phyloP scores from a whole-genome alignment of 2,329 filamentous ascomycete species.

The Trichoderma oligosporum region DNA sequence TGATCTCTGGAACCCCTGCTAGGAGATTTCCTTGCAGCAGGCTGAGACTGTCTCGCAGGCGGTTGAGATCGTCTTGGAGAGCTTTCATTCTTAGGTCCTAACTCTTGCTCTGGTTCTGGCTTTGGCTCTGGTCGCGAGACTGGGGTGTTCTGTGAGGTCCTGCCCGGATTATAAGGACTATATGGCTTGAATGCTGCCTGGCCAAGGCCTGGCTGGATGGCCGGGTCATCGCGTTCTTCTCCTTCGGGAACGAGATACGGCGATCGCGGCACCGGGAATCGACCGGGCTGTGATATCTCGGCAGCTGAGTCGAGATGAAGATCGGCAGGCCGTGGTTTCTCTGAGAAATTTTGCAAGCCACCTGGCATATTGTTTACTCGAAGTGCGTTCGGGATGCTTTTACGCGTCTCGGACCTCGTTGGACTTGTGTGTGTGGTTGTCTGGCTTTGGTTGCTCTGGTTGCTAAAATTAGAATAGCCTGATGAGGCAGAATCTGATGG shows the following conservation, averaged over 20 bases:
- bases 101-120: background rate
- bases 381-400: slow-evolving; percentile 41
- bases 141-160: slow-evolving; percentile 1
- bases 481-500: slow-evolving; percentile 63
- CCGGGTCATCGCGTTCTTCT: slow-evolving; percentile 24
- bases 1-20: slow-evolving; percentile 37
- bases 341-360: slow-evolving; percentile 53
- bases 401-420: slow-evolving; percentile 32
- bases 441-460: slow-evolving; percentile 53
- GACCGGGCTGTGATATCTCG: slow-evolving; percentile 26
- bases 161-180: slow-evolving; percentile 16
- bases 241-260: slow-evolving; percentile 28
- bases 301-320: slow-evolving; percentile 34
- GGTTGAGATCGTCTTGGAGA: slow-evolving; percentile 16
- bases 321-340: slow-evolving; percentile 30
- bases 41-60: slow-evolving; percentile 20
- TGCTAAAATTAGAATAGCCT: slow-evolving; percentile 57
- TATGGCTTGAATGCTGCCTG: slow-evolving; percentile 20
- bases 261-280: slow-evolving; percentile 29
- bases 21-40: background rate
- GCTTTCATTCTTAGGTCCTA: slow-evolving; percentile 20
- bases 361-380: slow-evolving; percentile 53
- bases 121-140: slow-evolving; percentile 16
- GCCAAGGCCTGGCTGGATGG: slow-evolving; percentile 24
- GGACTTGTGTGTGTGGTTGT: slow-evolving; percentile 56